These are phyloP conservation scores for Penicillium sp. DNA, from an alignment of 2,329 filamentous ascomycete species.

Conservation along the genomic window DNA sequence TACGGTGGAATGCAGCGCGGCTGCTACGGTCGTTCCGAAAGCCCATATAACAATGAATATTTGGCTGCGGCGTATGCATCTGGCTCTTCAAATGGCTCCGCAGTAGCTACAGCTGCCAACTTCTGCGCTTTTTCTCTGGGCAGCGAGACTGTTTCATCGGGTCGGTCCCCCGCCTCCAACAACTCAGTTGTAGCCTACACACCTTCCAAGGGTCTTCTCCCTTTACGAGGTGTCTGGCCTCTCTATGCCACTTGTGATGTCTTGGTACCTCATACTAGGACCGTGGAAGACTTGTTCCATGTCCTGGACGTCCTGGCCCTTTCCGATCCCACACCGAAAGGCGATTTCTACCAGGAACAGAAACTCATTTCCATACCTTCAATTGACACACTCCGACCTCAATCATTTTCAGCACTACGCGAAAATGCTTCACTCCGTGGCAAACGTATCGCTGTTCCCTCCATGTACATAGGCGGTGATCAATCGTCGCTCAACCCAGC, in stretches of 20 bases:
- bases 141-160: conserved; percentile 58
- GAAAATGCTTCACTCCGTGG: conserved; percentile 39
- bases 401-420: conserved; percentile 35
- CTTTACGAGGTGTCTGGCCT: conserved; percentile 56
- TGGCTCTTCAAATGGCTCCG: conserved; percentile 60
- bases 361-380: conserved; percentile 45
- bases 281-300: conserved; percentile 52
- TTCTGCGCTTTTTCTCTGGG: conserved; percentile 58
- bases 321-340: conserved; percentile 42
- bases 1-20: conserved; percentile 61
- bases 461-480: conserved; percentile 52
- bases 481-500: conserved; percentile 33
- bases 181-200: conserved; percentile 60
- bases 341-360: conserved; percentile 60
- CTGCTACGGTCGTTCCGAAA: conserved; percentile 58
- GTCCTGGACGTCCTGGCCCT: conserved; percentile 52
- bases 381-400: conserved; percentile 32
- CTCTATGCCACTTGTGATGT: conserved; percentile 60
- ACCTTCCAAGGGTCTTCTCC: conserved; percentile 55
- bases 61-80: conserved; percentile 58
- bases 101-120: conserved; percentile 51
- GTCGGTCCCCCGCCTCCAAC: conserved; percentile 58
- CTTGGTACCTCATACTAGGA: conserved; percentile 55
- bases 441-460: conserved; percentile 52
- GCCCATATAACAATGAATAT: conserved; percentile 57